Percentiles rank a stretch among this genome's conserved stretches.
Evolutionary conservation across 2,329 filamentous ascomycete species (phyloP).

Genomic region (Colletotrichum ledebouriae): DNA sequence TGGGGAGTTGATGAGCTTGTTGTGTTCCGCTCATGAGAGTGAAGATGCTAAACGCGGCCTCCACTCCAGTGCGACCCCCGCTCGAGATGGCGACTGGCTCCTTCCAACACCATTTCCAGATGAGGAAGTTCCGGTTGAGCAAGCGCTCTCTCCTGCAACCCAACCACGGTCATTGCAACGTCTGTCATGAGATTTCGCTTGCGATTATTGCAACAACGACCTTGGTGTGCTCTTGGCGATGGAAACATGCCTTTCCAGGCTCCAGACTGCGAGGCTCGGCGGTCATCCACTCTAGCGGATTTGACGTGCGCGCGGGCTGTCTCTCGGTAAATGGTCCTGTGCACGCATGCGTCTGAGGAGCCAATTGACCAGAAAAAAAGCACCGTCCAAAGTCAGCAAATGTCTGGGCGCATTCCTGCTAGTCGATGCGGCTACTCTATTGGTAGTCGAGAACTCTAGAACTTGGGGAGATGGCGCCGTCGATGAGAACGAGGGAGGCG

Average conservation of each 20-base stretch:
- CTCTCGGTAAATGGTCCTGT: neutral
- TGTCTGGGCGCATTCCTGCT: too few relatives aligned
- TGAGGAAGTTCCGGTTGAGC: constrained; percentile 31
- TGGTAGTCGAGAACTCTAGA: neutral
- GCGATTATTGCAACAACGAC: neutral
- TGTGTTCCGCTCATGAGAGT: neutral
- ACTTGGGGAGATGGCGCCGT: neutral
- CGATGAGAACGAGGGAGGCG: neutral
- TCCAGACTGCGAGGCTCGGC: neutral
- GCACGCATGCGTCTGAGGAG: neutral
- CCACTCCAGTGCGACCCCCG: constrained; percentile 34
- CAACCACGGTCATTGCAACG: constrained; percentile 2
- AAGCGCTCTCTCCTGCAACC: constrained; percentile 2
- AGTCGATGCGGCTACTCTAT: neutral
- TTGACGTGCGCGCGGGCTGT: neutral
- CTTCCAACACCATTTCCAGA: constrained; percentile 29
- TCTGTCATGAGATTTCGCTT: neutral
- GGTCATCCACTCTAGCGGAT: constrained; percentile 1
- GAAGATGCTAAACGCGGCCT: constrained; percentile 21
- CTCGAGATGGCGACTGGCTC: constrained; percentile 28
- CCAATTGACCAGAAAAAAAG: neutral
- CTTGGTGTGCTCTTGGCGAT: constrained; percentile 1
- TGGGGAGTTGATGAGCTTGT: neutral
- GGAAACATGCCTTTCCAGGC: neutral
- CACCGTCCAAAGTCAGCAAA: neutral